Evolutionary conservation across 257 asterid genomes (phyloP).

Genomic region (Ehretia macrophylla): DNA sequence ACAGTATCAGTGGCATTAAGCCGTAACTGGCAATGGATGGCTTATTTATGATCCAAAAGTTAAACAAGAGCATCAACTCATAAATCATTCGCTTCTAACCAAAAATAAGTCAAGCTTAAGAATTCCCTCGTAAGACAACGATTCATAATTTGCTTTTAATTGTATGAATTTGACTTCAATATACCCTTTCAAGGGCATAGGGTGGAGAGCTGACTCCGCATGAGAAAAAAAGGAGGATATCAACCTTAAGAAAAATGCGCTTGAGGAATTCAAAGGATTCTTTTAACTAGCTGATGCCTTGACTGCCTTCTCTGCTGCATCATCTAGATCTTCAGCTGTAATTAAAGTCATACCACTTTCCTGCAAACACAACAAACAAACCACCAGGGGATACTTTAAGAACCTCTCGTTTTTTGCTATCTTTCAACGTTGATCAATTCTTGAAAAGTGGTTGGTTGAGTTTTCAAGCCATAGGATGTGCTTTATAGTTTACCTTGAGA

Average conservation of each 20-base stretch:
- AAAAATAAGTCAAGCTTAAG: too few species aligned
- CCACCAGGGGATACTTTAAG: not conserved
- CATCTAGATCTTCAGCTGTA: conserved; percentile 93
- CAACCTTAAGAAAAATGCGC: too few species aligned
- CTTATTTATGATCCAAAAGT: too few species aligned
- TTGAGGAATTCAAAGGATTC: not conserved
- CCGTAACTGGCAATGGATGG: too few species aligned
- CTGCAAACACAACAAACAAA: conserved; percentile 25
- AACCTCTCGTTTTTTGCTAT: not conserved
- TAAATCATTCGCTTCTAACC: not conserved
- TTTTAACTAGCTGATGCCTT: conserved; percentile 44
- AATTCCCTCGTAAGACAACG: not conserved
- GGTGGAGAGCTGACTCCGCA: too few species aligned
- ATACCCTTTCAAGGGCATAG: not conserved
- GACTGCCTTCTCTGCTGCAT: conserved; percentile 93
- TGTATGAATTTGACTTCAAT: not conserved
- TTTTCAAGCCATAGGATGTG: not conserved
- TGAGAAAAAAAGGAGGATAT: too few species aligned
- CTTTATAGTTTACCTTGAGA: conserved; percentile 55
- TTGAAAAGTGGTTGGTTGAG: not conserved
- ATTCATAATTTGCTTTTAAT: not conserved
- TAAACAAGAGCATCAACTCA: too few species aligned
- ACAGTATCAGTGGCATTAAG: too few species aligned
- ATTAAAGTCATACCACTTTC: conserved; percentile 88
- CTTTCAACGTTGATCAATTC: not conserved